Percentiles rank a stretch among this genome's conserved stretches.
Conservation (phyloP, 2,329 filamentous ascomycete genomes). For the Karstenula rhodostoma region DNA sequence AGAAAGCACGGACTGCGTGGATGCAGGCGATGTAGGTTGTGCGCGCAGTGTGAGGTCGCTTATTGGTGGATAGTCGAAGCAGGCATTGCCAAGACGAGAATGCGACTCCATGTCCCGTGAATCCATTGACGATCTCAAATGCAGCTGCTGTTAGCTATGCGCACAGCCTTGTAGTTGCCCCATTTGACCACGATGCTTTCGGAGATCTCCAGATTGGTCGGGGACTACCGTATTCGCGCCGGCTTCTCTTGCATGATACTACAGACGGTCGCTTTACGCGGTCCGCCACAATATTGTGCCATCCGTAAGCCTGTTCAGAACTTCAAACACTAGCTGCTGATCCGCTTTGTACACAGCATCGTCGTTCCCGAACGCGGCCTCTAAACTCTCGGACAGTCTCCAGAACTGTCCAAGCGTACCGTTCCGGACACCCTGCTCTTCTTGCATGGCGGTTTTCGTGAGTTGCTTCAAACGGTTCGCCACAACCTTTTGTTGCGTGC, state of each 20-base stretch:
- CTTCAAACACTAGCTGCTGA: constrained; percentile 40
- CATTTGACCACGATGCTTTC: constrained; percentile 52
- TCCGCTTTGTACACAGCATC: constrained; percentile 54
- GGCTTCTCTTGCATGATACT: constrained; percentile 41
- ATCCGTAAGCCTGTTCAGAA: constrained; percentile 32
- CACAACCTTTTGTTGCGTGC: constrained; percentile 60
- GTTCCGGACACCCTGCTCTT: constrained; percentile 41
- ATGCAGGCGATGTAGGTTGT: constrained; percentile 2
- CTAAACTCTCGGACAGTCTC: constrained; percentile 49
- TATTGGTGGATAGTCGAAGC: constrained; percentile 1
- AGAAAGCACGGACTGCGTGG: not conserved
- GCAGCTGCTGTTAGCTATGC: constrained; percentile 42
- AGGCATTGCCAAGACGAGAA: constrained; percentile 11
- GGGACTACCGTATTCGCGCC: constrained; percentile 36
- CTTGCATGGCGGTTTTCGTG: constrained; percentile 48
- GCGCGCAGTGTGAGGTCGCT: not conserved
- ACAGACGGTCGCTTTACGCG: constrained; percentile 56
- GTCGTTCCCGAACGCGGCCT: constrained; percentile 52
- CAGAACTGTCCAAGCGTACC: constrained; percentile 45
- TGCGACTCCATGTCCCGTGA: constrained; percentile 18
- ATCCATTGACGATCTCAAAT: constrained; percentile 37
- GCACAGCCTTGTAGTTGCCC: constrained; percentile 55
- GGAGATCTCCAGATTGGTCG: constrained; percentile 48
- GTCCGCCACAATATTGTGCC: constrained; percentile 56
- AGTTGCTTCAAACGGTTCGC: constrained; percentile 57